Percentiles rank a stretch among this genome's conserved stretches.
These are phyloP conservation scores for Sugiyamaella novakii DNA, from an alignment of 1,139 yeast genomes.

Conservation along the genomic window DNA sequence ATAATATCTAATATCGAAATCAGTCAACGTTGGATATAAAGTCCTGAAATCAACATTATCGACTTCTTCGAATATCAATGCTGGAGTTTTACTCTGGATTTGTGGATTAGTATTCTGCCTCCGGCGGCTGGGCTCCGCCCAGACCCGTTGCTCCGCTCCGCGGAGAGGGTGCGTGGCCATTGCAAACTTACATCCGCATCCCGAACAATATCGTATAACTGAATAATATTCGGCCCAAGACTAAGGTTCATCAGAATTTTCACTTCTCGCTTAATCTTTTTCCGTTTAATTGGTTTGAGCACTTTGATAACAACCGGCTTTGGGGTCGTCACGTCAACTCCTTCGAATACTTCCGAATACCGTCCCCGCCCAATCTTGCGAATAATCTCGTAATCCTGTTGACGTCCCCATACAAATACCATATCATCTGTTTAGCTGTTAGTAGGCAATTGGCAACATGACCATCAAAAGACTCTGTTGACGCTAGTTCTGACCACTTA, in stretches of 20 bases:
- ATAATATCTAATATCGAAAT: constrained; percentile 76
- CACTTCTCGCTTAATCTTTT: constrained; percentile 89
- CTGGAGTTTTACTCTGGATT: constrained; percentile 74
- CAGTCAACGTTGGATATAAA: constrained; percentile 79
- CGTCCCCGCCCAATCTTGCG: constrained; percentile 91
- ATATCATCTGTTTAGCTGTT: constrained; percentile 41
- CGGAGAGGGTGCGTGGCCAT: neutral
- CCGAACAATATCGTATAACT: constrained; percentile 74
- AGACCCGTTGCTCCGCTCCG: no score
- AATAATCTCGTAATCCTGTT: constrained; percentile 77
- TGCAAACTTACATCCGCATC: constrained; percentile 55
- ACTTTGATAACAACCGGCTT: constrained; percentile 71
- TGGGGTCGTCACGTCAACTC: constrained; percentile 49
- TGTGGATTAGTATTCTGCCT: constrained; percentile 1
- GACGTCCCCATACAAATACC: constrained; percentile 55
- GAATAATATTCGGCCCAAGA: constrained; percentile 78
- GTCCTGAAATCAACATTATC: constrained; percentile 84
- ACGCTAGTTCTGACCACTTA: no score
- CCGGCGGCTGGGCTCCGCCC: no score
- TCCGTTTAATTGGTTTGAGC: constrained; percentile 88
- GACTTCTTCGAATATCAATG: constrained; percentile 82
- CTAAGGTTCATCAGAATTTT: constrained; percentile 80
- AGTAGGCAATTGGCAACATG: no score
- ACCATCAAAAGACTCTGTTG: no score
- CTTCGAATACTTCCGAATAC: constrained; percentile 88